Base-by-base conservation (phyloP, 257 asterid species). In the Asclepias syriaca region DNA sequence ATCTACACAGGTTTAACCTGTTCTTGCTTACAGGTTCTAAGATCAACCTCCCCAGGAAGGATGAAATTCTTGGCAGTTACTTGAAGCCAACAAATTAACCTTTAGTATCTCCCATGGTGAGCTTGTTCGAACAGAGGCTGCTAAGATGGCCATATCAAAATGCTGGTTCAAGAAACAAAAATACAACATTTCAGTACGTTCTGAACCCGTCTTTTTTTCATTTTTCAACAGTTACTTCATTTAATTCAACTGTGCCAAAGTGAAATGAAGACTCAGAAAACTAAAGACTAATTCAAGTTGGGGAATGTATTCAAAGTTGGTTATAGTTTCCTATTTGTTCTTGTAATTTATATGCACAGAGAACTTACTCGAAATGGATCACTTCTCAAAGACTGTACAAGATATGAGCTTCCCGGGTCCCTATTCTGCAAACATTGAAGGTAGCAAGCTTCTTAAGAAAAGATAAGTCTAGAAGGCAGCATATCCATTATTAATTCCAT, bases 321-420 rank as follows among this genome's bases (percentile, higher is more conserved):
- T 24, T 21, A 15, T 12, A 22, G 1, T 58, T 54, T 24, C 39
- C 64, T 56, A 8, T 3, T 27, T 59, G 65, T 27, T 59, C 65
- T 27, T 2, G 29, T 14, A 29, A 59, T 69, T 34, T 29, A 5
- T 43, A 43, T 24, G 61, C 29, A 37, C 40, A 67, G 49, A 45
- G 21, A 71, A 79, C 93, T 78, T 81, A 91, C 97, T 46, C 95
- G 82, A 71, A 89, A 91, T 19, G 97, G 97, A 80, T 91, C 96
- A 46, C 97, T 85, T 70, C 96, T 86, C 79, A 91, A 74, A 10
- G 97, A 91, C 65, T 91, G 97, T 78, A 91, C 96, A 45, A 77
- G 84, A 56, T 80, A 70, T 13, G 92, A 84, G 81, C 85, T 83
- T 45, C 86, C 87, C 43, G 40, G 69, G 50, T 65, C 77, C 22